Conservation (phyloP, 768 basidiomycete genomes). For the Rubroboletus pulcherrimus region DNA sequence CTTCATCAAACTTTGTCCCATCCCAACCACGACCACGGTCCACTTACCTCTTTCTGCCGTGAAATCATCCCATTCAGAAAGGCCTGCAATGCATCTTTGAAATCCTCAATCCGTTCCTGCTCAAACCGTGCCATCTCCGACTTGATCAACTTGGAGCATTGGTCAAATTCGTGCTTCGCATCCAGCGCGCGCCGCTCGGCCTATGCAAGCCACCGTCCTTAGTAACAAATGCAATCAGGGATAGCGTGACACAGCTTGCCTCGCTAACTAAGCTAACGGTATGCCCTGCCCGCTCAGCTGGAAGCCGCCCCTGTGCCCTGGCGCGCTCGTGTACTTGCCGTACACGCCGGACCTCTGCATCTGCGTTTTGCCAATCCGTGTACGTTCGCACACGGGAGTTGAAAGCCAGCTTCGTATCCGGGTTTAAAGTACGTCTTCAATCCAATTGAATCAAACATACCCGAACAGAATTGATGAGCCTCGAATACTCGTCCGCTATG, state of each 20-base stretch:
- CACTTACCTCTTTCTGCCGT: conserved; percentile 72
- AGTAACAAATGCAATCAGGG: not conserved
- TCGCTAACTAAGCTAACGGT: conserved; percentile 82
- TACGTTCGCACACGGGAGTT: conserved; percentile 81
- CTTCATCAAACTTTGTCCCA: not conserved
- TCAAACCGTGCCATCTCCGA: conserved; percentile 89
- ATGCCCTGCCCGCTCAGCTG: conserved; percentile 64
- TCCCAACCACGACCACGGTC: no score
- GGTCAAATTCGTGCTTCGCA: conserved; percentile 84
- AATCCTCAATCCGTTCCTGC: conserved; percentile 89
- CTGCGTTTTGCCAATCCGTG: conserved; percentile 75
- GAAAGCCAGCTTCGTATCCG: conserved; percentile 67
- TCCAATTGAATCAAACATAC: conserved; percentile 40
- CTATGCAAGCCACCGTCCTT: conserved; percentile 35
- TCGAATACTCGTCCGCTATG: conserved; percentile 85
- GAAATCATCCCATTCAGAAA: conserved; percentile 86
- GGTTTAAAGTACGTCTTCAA: not conserved
- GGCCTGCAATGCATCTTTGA: conserved; percentile 76
- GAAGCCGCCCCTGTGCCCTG: conserved; percentile 69
- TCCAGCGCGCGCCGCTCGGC: conserved; percentile 83
- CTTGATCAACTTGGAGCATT: conserved; percentile 84
- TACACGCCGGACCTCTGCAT: conserved; percentile 67
- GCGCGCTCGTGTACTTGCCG: conserved; percentile 80
- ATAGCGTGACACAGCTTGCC: conserved; percentile 38
- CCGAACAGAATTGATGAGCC: conserved; percentile 82